Evolutionary conservation across 306 rosid species (phyloP).

Genomic region (Astragalus glycyphyllos): DNA sequence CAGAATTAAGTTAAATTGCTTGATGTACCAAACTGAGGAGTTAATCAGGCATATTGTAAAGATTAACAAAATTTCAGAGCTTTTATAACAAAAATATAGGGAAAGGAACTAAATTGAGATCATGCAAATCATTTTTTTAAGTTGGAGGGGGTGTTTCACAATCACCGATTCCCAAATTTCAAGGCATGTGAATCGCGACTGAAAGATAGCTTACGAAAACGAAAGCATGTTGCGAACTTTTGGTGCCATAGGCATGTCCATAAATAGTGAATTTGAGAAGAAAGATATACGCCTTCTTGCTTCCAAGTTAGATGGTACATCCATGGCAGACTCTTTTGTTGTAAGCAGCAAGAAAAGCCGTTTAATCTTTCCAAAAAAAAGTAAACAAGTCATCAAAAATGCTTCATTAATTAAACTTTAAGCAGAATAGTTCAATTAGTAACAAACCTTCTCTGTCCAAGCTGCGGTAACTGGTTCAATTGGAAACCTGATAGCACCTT

Average conservation of each 20-base stretch:
- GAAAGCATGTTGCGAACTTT: conserved; percentile 99
- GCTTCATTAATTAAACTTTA: conserved; percentile 3
- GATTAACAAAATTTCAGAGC: background rate
- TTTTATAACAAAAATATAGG: conserved; percentile 8
- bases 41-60: background rate
- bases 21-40: conserved; percentile 20
- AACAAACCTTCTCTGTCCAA: conserved; percentile 92
- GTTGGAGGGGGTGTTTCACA: background rate
- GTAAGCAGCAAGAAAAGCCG: conserved; percentile 87
- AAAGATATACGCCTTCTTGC: conserved; percentile 97
- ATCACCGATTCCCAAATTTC: conserved; percentile 22
- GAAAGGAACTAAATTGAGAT: conserved; percentile 19
- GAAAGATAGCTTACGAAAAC: conserved; percentile 78
- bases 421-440: conserved; percentile 18
- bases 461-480: conserved; percentile 72
- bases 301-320: conserved; percentile 96
- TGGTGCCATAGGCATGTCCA: conserved; percentile 98
- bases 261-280: conserved; percentile 94
- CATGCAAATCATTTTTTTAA: background rate
- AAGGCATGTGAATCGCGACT: background rate
- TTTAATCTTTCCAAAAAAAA: conserved; percentile 62
- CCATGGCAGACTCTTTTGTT: conserved; percentile 99
- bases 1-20: background rate
- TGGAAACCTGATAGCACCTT: conserved; percentile 93
- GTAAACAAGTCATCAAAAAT: conserved; percentile 21